Base-by-base conservation (phyloP, 139 green algal genomes). In the Dunaliella sp. region DNA sequence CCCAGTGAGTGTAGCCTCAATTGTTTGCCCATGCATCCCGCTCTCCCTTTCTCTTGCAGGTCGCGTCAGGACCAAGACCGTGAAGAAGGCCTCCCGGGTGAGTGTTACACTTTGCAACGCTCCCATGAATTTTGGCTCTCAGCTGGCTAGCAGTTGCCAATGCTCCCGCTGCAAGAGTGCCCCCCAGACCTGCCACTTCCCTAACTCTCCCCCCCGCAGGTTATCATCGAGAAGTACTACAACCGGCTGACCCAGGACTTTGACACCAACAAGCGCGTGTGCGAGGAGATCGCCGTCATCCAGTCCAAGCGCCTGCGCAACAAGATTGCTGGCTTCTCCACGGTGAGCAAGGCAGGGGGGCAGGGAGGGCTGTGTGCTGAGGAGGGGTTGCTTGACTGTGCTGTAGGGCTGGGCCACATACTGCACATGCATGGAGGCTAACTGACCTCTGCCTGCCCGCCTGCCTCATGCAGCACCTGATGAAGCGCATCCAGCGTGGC, bases 201-300 rank as follows among this genome's bases (percentile, higher is more conserved):
- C n/a, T n/a, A n/a, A n/a, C n/a, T n/a, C n/a, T n/a, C 7, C 48
- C 73, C n/a, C 36, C 1, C 38, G 81, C 81, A 85, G 81, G 81
- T 97, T 59, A 98, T 99, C 86, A 98, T 99, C 84, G 98, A 99
- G 95, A 99, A 99, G 95, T 99, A 99, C 92, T 99, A 99, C 92
- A 93, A 92, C 87, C 91, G 95, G 34, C 93, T 99, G 75, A 99
- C 97, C 35, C 34, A 90, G 38, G 97, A 99, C 92, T 98, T 99
- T 84, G 93, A 98, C 91, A 98, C 95, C 85, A 99, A 99, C 96
- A 99, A 99, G 93, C 89, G 96, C 75, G 93, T 99, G 73, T 92
- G 89, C 84, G 97, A 98, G 87, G 98, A 99, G 92, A 95, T 99
- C 85, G 98, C 98, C 26, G 94, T 99, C 90, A 99, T 99, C 87